Evolutionary conservation across 176 grass and related monocot genomes (phyloP).

Genomic region (Phragmites australis): DNA sequence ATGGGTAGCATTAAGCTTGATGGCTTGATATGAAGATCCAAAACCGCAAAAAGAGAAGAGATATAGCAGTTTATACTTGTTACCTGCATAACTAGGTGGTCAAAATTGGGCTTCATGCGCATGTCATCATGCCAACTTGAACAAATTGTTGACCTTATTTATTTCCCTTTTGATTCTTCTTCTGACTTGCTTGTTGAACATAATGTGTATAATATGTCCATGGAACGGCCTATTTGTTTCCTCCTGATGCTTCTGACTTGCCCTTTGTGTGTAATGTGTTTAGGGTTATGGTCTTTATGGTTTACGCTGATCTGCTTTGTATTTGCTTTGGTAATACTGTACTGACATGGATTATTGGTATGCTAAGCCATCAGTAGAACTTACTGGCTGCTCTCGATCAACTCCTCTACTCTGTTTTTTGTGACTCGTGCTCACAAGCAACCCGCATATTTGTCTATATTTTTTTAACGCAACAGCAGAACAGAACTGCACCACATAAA

Average conservation of each 20-base stretch:
- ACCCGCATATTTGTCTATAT: constrained; percentile 15
- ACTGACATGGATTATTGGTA: not conserved
- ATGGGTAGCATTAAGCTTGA: not conserved
- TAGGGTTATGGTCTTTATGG: not conserved
- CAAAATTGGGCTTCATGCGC: not conserved
- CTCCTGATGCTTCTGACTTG: not conserved
- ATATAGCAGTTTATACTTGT: not conserved
- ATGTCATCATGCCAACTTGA: constrained; percentile 19
- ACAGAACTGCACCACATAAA: constrained; percentile 8
- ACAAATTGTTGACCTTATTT: not conserved
- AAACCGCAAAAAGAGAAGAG: too few species aligned
- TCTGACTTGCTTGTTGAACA: not conserved
- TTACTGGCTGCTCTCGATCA: constrained; percentile 7
- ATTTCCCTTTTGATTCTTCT: not conserved
- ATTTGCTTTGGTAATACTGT: not conserved
- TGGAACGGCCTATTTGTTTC: not conserved
- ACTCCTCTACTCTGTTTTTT: not conserved
- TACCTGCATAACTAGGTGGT: not conserved
- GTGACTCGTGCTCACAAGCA: constrained; percentile 9
- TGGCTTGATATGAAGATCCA: not conserved
- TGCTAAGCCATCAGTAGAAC: not conserved
- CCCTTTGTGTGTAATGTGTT: not conserved
- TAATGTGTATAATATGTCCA: not conserved
- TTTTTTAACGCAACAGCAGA: constrained; percentile 22
- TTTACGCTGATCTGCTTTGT: not conserved